Base-by-base conservation (phyloP, 352 stramenopile genomes). In the Phytopythium helicoides region DNA sequence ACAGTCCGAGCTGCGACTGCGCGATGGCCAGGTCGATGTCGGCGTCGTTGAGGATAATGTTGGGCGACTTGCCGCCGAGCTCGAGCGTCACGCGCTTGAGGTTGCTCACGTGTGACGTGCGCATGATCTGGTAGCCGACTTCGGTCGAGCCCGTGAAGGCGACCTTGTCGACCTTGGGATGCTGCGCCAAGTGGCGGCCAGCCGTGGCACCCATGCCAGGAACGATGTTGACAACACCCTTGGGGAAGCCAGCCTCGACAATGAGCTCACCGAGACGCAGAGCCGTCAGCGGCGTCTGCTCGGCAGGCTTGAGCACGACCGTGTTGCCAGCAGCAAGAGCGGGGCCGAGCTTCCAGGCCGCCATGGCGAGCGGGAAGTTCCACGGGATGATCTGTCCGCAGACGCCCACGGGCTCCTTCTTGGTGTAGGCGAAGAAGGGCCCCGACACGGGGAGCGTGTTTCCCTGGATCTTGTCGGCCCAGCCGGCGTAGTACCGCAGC, bases 311-410 rank as follows among this genome's bases (percentile, higher is more conserved):
- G 11, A 98, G 55, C 7, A 98, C 86, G 12, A 87, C 69, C 5
- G 92, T 96, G 73, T 94, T 98, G 7, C 96, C 96, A 6, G 86
- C 77, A 14, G 86, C 78, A 18, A 98, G 61, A 19, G 92, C 90
- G 2, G 92, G 89, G 23, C 64, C 92, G 16, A 94, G 68, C 68
- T 99, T 99, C 37, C 94, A 84, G 33, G 92, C 95, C 41, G 98
- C 94, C 95, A 98, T 98, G 6, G 95, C 84, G 50, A 94, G 62
- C 12, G 96, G 96, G 73, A 98, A 99, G 78, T 99, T 99, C 95
- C 95, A 99, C 37, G 88, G 95, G 50, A 94, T 97, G 56, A 98
- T 96, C 25, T 98, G 65, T n/a, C 66, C 85, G 52, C 67, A 86
- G n/a, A 98, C 87, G 28, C 94, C 95, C 0, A 98, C 81, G 6